Base-by-base conservation (phyloP, 495 filamentous ascomycete species). In the Tuber borchii region DNA sequence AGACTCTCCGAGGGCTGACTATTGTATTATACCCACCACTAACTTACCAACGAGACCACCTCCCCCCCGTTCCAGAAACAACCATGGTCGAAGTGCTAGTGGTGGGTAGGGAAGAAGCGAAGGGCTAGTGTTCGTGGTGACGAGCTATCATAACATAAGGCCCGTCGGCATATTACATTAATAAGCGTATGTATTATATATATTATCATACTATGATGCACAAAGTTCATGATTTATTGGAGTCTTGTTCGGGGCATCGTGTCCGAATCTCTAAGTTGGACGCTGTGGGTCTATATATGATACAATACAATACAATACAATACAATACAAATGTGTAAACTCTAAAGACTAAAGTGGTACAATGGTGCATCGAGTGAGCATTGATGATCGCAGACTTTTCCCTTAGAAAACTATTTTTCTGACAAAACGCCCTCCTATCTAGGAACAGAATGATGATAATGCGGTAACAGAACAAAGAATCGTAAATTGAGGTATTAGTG, bases 381-480 rank as follows among this genome's bases (percentile, higher is more conserved):
- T 14, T 17, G 16, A n/a, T 73, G 72, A 65, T 61, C 34, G 31
- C 1, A 22, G 26, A 0, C 14, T 4, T 16, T 34, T 34, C 37
- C 34, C 73, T n/a, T 8, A 16, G 70, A 74, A 70, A 40, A 68
- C 72, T 22, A 42, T 22, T 34, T 71, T 74, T 20, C 37, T 20
- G 37, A 44, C 14, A 74, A 44, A 1, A 71, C 56, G 1, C 1
- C 56, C 12, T 6, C 31, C 14, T 19, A 17, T 34, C 14, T 14
- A 31, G 56, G 12, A 31, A 31, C 12, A 31, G 14, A 40, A 6
- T 40, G 39, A 40, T 31, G 17, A 0, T 0, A 65, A 17, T 2
- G 14, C 16, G 31, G 26, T 26, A 34, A 17, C 31, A 6, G 12
- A 34, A 31, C 6, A 1, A 65, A n/a, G 12, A 61, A 65, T 34